phyloP scores from a whole-genome alignment of 495 filamentous ascomycete species.

The Diplogelasinospora grovesii region DNA sequence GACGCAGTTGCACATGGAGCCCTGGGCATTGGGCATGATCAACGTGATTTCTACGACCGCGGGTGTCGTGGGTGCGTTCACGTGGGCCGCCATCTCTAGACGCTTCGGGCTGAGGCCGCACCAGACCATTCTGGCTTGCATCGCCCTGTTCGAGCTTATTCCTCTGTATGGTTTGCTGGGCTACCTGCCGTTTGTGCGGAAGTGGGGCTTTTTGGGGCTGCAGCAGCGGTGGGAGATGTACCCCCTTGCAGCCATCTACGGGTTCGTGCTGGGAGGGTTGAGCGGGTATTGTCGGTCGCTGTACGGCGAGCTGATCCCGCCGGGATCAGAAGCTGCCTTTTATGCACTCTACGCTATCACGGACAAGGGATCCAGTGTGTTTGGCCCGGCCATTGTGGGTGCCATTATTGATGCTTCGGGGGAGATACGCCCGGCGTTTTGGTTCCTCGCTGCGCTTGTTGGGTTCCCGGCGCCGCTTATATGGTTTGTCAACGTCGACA shows the following conservation, averaged over 20 bases:
- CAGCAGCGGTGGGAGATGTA: conserved; percentile 98
- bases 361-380: conserved; percentile 91
- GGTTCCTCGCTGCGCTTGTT: conserved; percentile 80
- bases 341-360: conserved; percentile 96
- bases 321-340: conserved; percentile 90
- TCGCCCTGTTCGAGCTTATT: conserved; percentile 83
- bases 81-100: conserved; percentile 72
- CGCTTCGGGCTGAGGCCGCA: conserved; percentile 59
- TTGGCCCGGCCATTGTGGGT: conserved; percentile 91
- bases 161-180: conserved; percentile 87
- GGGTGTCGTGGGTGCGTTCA: conserved; percentile 82
- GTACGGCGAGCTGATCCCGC: conserved; percentile 86
- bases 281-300: conserved; percentile 89
- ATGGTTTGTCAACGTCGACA: conserved; percentile 78
- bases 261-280: conserved; percentile 88
- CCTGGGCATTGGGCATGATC: conserved; percentile 84
- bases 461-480: conserved; percentile 79
- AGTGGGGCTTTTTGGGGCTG: conserved; percentile 70
- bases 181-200: conserved; percentile 74
- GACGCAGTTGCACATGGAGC: conserved; percentile 82
- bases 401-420: conserved; percentile 84
- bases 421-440: conserved; percentile 87
- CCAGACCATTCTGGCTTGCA: conserved; percentile 87
- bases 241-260: conserved; percentile 82
- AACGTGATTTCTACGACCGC: conserved; percentile 80